Evolutionary conservation across 1,284 basidiomycete genomes (phyloP).

Genomic region (Tilletia caries): DNA sequence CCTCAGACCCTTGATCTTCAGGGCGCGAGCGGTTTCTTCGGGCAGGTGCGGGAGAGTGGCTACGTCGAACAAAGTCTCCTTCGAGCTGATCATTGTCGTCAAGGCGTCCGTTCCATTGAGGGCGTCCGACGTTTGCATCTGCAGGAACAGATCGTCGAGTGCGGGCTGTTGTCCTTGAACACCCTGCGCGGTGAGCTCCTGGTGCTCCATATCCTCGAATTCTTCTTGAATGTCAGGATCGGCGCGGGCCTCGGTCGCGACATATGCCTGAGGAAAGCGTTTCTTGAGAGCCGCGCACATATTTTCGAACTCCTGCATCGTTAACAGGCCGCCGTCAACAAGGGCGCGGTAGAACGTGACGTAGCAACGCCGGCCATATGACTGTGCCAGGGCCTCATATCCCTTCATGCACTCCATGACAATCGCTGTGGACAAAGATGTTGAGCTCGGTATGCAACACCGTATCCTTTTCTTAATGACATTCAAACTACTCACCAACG

Average conservation of each 20-base stretch:
- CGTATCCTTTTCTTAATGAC: neutral
- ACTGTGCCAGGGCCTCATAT: neutral
- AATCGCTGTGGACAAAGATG: neutral
- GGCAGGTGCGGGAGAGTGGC: slow-evolving; percentile 3
- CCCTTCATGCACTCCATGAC: neutral
- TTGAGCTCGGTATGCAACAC: neutral
- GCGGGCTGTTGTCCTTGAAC: neutral
- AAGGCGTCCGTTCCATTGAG: slow-evolving; percentile 6
- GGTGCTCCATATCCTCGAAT: neutral
- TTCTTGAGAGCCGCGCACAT: neutral
- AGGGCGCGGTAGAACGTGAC: neutral
- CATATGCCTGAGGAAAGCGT: slow-evolving; percentile 3
- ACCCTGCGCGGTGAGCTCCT: neutral
- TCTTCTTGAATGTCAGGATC: neutral
- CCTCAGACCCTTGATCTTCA: slow-evolving; percentile 10
- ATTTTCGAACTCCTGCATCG: neutral
- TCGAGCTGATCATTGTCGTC: slow-evolving; percentile 3
- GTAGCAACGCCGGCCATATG: neutral
- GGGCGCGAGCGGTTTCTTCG: neutral
- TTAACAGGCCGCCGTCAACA: neutral
- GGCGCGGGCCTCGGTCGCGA: neutral
- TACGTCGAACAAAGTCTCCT: neutral
- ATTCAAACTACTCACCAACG: neutral
- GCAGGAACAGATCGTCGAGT: neutral
- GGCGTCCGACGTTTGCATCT: neutral